A percentile compares a stretch with the other conserved stretches of the same genome.
Evolutionary conservation across 345 rosid genomes (phyloP).

Genomic region (Eucalyptus leucophloia): DNA sequence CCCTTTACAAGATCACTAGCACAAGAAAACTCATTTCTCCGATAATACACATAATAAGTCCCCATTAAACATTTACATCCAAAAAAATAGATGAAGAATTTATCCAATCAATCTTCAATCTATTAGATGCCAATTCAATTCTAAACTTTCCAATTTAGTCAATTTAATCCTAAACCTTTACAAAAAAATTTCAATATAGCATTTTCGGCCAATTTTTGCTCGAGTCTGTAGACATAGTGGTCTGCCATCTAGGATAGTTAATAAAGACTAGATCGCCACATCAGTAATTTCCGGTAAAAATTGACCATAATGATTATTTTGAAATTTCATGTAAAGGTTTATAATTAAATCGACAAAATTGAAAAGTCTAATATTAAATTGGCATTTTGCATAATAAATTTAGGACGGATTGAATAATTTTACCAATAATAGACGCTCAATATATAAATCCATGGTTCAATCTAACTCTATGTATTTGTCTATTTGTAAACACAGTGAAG

Average conservation of each 20-base stretch:
- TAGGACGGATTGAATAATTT: neutral
- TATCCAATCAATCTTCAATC: neutral
- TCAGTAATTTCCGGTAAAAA: fast-evolving
- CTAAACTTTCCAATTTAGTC: neutral
- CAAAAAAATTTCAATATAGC: neutral
- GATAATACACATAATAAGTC: neutral
- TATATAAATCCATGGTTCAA: neutral
- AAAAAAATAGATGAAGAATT: neutral
- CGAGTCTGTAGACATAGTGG: fast-evolving
- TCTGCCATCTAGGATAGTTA: fast-evolving
- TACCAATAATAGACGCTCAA: neutral
- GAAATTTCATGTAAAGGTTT: neutral
- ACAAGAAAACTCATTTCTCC: neutral
- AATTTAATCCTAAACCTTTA: neutral
- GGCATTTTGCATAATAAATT: neutral
- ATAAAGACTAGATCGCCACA: neutral
- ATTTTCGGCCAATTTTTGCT: neutral
- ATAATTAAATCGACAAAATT: neutral
- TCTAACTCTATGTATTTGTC: neutral
- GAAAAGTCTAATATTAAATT: neutral
- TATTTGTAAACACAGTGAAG: neutral
- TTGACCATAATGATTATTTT: neutral
- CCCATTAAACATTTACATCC: neutral
- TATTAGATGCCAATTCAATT: fast-evolving
- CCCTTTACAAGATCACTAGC: neutral